Conservation (phyloP, 1,284 basidiomycete genomes). For the Cryptococcus sp. region DNA sequence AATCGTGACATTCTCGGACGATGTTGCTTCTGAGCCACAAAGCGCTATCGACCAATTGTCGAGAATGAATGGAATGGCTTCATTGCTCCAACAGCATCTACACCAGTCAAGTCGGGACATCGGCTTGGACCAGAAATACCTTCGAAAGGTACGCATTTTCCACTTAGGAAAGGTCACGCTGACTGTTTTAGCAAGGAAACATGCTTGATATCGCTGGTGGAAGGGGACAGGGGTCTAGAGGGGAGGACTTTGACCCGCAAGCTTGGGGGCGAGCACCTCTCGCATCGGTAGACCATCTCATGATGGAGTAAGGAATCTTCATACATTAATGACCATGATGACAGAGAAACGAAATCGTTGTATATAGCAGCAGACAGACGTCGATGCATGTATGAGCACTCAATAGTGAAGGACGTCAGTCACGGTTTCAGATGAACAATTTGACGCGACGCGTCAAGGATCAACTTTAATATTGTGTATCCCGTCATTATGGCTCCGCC, state of each 20-base stretch:
- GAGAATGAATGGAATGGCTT: conserved; percentile 12
- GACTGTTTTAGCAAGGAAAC: conserved; percentile 16
- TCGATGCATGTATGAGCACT: too few species aligned
- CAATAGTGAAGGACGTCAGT: too few species aligned
- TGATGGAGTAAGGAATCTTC: too few species aligned
- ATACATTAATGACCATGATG: too few species aligned
- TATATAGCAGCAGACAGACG: too few species aligned
- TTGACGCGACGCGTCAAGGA: too few species aligned
- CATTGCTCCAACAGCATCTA: conserved; percentile 24
- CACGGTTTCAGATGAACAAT: too few species aligned
- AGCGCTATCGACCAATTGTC: conserved; percentile 14
- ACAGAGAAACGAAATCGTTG: too few species aligned
- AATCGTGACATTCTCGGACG: conserved; percentile 32
- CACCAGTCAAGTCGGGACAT: conserved; percentile 15
- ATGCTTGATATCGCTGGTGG: conserved; percentile 7
- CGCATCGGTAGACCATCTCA: too few species aligned
- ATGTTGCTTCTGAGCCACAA: conserved; percentile 15
- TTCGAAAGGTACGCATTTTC: conserved; percentile 29
- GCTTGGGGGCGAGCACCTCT: too few species aligned
- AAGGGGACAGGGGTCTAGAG: background rate
- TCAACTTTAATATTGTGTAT: too few species aligned
- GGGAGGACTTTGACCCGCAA: too few species aligned
- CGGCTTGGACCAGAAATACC: conserved; percentile 26
- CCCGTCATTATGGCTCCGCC: background rate
- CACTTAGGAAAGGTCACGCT: background rate